phyloP scores from a whole-genome alignment of 306 rosid genomes.

The Delonix regia region DNA sequence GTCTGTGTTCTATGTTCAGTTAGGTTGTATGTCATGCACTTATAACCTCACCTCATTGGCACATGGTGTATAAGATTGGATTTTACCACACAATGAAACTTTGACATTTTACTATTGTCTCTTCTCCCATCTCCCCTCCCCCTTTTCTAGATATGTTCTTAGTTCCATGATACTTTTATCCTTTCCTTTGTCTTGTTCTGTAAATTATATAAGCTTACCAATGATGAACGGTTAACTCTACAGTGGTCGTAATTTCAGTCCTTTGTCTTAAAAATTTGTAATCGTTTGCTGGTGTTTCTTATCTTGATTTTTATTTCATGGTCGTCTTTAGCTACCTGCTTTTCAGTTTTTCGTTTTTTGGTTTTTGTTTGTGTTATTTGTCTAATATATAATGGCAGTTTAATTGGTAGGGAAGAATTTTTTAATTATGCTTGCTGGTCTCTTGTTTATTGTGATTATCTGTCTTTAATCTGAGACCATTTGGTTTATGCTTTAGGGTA shows the following conservation, averaged over 20 bases:
- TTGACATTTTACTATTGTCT: not conserved
- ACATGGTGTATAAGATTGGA: constrained; percentile 20
- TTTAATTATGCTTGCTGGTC: not conserved
- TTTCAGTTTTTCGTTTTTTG: not conserved
- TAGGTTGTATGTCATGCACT: constrained; percentile 9
- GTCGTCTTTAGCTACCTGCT: not conserved
- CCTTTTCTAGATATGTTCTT: not conserved
- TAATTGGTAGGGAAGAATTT: not conserved
- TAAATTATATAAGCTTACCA: not conserved
- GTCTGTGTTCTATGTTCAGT: not conserved
- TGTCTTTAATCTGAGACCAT: not conserved
- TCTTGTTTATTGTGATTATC: not conserved
- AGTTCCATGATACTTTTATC: not conserved
- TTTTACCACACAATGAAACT: not conserved
- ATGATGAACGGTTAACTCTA: not conserved
- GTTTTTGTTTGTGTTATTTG: not conserved
- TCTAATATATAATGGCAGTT: not conserved
- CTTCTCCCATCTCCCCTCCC: no score
- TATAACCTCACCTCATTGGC: not conserved
- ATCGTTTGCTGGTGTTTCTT: not conserved
- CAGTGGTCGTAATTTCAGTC: not conserved
- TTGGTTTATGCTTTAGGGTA: not conserved
- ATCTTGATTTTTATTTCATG: not conserved
- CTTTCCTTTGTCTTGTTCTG: not conserved
- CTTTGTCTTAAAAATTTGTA: not conserved